These are phyloP conservation scores for Epichloe bromicola DNA, from an alignment of 2,329 filamentous ascomycete species.

Conservation along the genomic window DNA sequence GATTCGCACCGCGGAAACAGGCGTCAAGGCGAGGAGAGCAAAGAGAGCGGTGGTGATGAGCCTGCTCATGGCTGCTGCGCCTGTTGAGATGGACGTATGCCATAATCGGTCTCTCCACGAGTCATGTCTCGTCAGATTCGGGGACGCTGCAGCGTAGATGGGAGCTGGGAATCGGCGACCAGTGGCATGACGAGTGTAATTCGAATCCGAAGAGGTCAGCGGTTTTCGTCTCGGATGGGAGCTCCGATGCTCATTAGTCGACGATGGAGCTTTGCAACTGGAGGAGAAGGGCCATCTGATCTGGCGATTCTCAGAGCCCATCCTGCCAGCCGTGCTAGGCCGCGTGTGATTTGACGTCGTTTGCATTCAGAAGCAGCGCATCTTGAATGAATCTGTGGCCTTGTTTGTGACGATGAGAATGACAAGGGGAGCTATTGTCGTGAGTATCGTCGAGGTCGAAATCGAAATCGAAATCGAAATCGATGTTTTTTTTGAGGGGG, in stretches of 20 bases:
- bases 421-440: not conserved
- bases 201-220: not conserved
- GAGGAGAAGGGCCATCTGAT: not conserved
- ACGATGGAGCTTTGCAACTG: not conserved
- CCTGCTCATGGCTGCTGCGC: not conserved
- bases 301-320: not conserved
- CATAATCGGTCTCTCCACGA: not conserved
- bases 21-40: conserved; percentile 24
- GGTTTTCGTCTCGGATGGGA: not conserved
- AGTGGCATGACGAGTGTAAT: not conserved
- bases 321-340: conserved; percentile 8
- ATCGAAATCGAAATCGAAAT: not conserved
- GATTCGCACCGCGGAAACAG: conserved; percentile 51
- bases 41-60: conserved; percentile 26
- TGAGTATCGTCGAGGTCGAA: not conserved
- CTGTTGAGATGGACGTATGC: not conserved
- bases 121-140: not conserved
- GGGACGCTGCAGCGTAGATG: not conserved
- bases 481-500: not conserved
- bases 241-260: not conserved
- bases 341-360: conserved; percentile 4
- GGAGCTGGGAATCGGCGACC: not conserved
- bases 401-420: not conserved
- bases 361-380: conserved; percentile 12
- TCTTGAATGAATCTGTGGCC: conserved; percentile 7